Evolutionary conservation across 2,329 filamentous ascomycete species (phyloP).

Genomic region (Aspergillus sergii): DNA sequence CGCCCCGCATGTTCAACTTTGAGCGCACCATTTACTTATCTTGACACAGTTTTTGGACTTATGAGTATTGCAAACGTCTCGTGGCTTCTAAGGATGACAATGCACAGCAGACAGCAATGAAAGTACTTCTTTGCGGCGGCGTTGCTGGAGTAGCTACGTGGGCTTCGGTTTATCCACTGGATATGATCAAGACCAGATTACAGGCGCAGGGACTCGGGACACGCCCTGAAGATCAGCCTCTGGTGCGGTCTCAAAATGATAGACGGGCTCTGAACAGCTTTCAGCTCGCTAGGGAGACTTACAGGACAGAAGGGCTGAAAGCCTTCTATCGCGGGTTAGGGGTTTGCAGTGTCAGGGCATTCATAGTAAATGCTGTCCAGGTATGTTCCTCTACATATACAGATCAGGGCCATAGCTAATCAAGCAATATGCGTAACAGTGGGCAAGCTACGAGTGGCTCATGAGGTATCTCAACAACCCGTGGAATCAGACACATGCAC

Average conservation of each 20-base stretch:
- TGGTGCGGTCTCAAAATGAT: slow-evolving; percentile 21
- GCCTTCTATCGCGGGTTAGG: slow-evolving; percentile 75
- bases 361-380: slow-evolving; percentile 88
- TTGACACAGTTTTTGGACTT: slow-evolving; percentile 74
- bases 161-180: slow-evolving; percentile 86
- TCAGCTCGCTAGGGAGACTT: slow-evolving; percentile 67
- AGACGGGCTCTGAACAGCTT: slow-evolving; percentile 54
- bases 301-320: slow-evolving; percentile 61
- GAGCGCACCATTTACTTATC: slow-evolving; percentile 13
- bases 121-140: slow-evolving; percentile 79
- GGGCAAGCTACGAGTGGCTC: slow-evolving; percentile 88
- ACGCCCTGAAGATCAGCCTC: slow-evolving; percentile 26
- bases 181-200: slow-evolving; percentile 90
- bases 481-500: slow-evolving; percentile 15
- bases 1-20: slow-evolving; percentile 8
- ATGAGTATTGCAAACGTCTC: slow-evolving; percentile 71
- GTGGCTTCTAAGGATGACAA: slow-evolving; percentile 52
- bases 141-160: slow-evolving; percentile 86
- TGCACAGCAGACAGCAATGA: slow-evolving; percentile 57
- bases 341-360: slow-evolving; percentile 82
- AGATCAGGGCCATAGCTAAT: slow-evolving; percentile 7
- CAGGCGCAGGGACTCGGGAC: slow-evolving; percentile 65
- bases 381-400: slow-evolving; percentile 34
- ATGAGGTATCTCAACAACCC: slow-evolving; percentile 56
- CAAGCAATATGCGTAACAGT: slow-evolving; percentile 52